These are phyloP conservation scores for Aureobasidium zeae DNA, from an alignment of 2,329 filamentous ascomycete species.

Conservation along the genomic window DNA sequence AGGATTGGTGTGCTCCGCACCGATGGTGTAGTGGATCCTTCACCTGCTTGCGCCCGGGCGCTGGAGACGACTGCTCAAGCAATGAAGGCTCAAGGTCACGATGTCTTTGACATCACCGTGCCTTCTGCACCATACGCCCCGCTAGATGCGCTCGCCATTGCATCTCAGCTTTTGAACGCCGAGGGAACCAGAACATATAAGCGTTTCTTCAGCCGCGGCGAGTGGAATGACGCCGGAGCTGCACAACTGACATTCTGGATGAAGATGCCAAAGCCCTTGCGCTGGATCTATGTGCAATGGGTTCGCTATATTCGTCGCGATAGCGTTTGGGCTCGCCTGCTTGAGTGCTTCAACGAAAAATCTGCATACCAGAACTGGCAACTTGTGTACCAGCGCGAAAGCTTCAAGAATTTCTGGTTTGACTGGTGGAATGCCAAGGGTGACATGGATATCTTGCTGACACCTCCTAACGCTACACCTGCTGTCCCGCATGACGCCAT, in stretches of 20 bases:
- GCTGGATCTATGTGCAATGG: slow-evolving; percentile 82
- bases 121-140: slow-evolving; percentile 53
- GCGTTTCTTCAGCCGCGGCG: slow-evolving; percentile 65
- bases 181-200: slow-evolving; percentile 76
- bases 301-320: slow-evolving; percentile 76
- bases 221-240: slow-evolving; percentile 71
- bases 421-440: slow-evolving; percentile 65
- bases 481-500: slow-evolving; percentile 81
- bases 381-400: slow-evolving; percentile 66
- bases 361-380: slow-evolving; percentile 73
- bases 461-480: slow-evolving; percentile 82
- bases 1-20: slow-evolving; percentile 68
- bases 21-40: slow-evolving; percentile 67
- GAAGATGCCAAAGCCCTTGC: slow-evolving; percentile 60
- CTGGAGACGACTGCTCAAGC: slow-evolving; percentile 61
- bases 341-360: slow-evolving; percentile 65
- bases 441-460: slow-evolving; percentile 64
- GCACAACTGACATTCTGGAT: slow-evolving; percentile 66
- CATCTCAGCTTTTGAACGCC: slow-evolving; percentile 69
- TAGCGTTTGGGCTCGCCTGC: slow-evolving; percentile 64
- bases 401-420: slow-evolving; percentile 69
- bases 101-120: slow-evolving; percentile 56
- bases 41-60: slow-evolving; percentile 72
- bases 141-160: slow-evolving; percentile 66
- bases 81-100: slow-evolving; percentile 62